Evolutionary conservation across 75 land plant genomes (phyloP).

Genomic region (Cupressus sempervirens): DNA sequence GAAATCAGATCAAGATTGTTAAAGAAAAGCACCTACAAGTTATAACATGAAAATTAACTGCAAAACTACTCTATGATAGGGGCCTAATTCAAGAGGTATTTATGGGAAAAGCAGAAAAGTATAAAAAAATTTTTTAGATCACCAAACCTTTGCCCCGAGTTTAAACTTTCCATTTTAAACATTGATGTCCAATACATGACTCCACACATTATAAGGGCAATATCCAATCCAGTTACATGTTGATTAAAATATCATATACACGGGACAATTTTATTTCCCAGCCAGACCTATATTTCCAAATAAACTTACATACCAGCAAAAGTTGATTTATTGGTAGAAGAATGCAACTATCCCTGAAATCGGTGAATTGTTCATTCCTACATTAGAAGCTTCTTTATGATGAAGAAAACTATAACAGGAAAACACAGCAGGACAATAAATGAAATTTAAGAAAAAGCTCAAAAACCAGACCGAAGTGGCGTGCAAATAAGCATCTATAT

Average conservation of each 20-base stretch:
- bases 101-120: background rate
- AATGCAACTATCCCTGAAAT: background rate
- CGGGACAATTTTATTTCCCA: background rate
- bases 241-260: background rate
- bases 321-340: background rate
- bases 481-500: background rate
- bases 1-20: slow-evolving; percentile 12
- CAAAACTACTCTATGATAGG: background rate
- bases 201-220: background rate
- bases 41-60: background rate
- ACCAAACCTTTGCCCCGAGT: background rate
- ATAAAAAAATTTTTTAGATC: background rate
- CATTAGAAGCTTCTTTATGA: background rate
- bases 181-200: background rate
- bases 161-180: background rate
- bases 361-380: background rate
- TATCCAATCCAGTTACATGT: background rate
- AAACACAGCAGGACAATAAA: no score
- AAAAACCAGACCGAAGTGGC: background rate
- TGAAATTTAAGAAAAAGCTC: no score
- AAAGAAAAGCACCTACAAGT: background rate
- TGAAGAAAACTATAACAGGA: no score
- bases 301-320: background rate
- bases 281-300: background rate
- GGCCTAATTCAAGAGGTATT: background rate